Evolutionary conservation across 768 basidiomycete species (phyloP), one percentile per base, ranked within the genome.

Genomic region (Amanita brunnescens): DNA sequence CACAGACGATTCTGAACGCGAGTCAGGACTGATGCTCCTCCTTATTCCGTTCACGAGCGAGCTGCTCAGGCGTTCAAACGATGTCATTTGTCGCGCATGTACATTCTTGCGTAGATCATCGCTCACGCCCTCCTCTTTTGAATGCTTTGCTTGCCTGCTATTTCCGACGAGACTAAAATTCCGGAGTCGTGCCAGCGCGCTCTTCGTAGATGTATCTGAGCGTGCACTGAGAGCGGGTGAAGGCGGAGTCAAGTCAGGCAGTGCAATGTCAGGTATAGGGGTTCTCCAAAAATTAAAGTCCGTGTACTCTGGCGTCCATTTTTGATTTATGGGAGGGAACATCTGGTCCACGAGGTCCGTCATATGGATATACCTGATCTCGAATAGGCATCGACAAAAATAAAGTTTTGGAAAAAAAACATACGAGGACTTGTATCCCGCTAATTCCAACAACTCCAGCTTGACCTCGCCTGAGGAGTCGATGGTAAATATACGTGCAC

Each of bases 341-440:
- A 96, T 94, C 68, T 96, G 94, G 69, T 99, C 94, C 13, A 99
- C 96, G n/a, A 99, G 79, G 65, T 98, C 94, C 6, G 94, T 95
- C 91, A 98, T 94, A 63, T 94, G 90, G 54, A 97, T 97, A 66
- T 98, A 98, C 49, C 92, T 93, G 41, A 26, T 49, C 12, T 48
- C 51, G 20, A 29, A 29, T 51, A 37, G 47, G 20, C 13, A 52
- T 39, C 18, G 44, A 10, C 20, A 32, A 29, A 8, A 21, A 21
- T 9, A 30, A 6, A 26, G 12, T 14, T 38, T 10, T n/a, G n/a
- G 30, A 23, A 23, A 16, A 44, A 33, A 37, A 6, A 75, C 86
- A 60, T 59, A 94, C 83, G 91, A 92, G 14, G 92, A 95, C 64
- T 94, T 96, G 71, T 98, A 96, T 1, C 96, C 96, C 1, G 94